Percentiles rank a stretch among this genome's conserved stretches.
Conservation (phyloP, 2,329 filamentous ascomycete species). For the Cladophialophora chaetospira region DNA sequence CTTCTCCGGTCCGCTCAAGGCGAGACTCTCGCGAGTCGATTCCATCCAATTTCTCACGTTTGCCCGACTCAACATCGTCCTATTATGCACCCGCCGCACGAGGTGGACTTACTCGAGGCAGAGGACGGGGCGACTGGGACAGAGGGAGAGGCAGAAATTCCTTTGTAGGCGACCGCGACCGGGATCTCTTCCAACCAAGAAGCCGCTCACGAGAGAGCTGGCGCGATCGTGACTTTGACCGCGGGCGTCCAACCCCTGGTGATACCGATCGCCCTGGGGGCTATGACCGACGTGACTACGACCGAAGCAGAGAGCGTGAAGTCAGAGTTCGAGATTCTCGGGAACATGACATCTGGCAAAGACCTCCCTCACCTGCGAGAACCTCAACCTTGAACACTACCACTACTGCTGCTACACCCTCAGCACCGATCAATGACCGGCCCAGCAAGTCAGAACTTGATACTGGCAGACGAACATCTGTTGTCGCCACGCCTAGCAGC, state of each 20-base stretch:
- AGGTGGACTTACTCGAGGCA: constrained; percentile 44
- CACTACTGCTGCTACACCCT: constrained; percentile 18
- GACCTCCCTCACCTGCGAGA: constrained; percentile 42
- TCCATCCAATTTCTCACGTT: constrained; percentile 40
- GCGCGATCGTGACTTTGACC: constrained; percentile 47
- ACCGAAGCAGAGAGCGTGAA: constrained; percentile 40
- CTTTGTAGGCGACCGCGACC: constrained; percentile 47
- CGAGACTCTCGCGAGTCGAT: constrained; percentile 49
- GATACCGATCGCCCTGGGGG: constrained; percentile 35
- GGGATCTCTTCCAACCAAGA: constrained; percentile 46
- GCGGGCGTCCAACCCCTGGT: constrained; percentile 40
- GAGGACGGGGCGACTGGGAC: constrained; percentile 42
- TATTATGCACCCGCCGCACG: constrained; percentile 40
- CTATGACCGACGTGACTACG: constrained; percentile 39
- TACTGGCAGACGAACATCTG: constrained; percentile 19
- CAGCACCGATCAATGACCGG: constrained; percentile 16
- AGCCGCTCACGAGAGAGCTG: constrained; percentile 49
- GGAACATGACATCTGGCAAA: constrained; percentile 41
- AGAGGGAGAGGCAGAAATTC: constrained; percentile 41
- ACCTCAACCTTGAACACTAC: constrained; percentile 17
- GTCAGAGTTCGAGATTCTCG: constrained; percentile 30
- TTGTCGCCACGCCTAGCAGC: constrained; percentile 18
- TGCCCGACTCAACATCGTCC: constrained; percentile 41
- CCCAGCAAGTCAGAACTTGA: constrained; percentile 28
- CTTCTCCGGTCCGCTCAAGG: constrained; percentile 47